A percentile compares a stretch with the other conserved stretches of the same genome.
These are phyloP conservation scores for Syzygium syzygioides DNA, from an alignment of 441 rosid species.

Conservation along the genomic window DNA sequence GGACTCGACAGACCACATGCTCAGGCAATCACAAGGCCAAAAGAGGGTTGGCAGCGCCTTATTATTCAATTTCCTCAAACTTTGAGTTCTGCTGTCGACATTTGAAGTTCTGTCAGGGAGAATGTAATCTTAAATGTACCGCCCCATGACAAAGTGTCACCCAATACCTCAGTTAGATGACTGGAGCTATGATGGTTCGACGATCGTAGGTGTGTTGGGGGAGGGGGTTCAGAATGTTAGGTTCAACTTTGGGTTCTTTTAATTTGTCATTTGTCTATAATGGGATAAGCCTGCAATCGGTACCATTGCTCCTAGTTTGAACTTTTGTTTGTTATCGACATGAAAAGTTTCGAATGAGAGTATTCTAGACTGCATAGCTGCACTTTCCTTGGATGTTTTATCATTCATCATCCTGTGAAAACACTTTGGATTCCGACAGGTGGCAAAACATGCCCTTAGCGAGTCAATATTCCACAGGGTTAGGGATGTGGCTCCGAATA, in stretches of 20 bases:
- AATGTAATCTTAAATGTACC: background rate
- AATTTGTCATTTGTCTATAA: background rate
- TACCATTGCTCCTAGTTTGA: background rate
- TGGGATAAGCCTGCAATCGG: background rate
- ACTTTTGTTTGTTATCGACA: background rate
- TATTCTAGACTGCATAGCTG: background rate
- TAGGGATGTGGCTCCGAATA: conserved; percentile 96
- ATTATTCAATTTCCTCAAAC: background rate
- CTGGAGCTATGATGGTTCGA: background rate
- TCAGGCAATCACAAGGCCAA: background rate
- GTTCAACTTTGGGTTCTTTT: background rate
- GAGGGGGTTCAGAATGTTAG: background rate
- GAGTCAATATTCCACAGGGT: conserved; percentile 67
- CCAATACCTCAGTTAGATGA: background rate
- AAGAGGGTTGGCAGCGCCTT: background rate
- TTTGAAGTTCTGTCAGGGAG: background rate
- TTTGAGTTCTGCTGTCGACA: background rate
- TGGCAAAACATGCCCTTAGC: conserved; percentile 58
- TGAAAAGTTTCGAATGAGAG: background rate
- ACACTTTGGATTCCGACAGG: conserved; percentile 18
- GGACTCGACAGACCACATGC: background rate
- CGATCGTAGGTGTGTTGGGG: background rate
- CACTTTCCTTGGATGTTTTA: background rate
- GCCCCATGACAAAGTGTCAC: background rate
- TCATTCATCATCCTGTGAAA: background rate